Percentiles rank a stretch among this genome's conserved stretches.
Evolutionary conservation across 2,329 filamentous ascomycete genomes (phyloP).

Genomic region (Colletotrichum neosansevieriae): DNA sequence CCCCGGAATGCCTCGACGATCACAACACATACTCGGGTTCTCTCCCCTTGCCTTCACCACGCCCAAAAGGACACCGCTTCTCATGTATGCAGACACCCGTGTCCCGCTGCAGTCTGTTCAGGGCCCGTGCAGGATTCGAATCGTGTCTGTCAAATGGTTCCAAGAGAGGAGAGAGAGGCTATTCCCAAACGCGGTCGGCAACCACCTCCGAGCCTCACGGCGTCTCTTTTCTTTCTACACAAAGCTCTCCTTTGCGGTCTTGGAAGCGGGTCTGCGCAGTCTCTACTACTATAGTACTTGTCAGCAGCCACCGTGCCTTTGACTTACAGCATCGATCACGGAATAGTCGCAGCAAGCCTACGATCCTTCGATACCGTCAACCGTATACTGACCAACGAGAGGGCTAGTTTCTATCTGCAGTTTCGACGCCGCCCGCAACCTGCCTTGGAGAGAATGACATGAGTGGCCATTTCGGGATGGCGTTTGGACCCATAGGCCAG

Average conservation of each 20-base stretch:
- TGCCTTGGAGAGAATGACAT: background rate
- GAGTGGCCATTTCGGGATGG: background rate
- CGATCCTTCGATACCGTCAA: constrained; percentile 6
- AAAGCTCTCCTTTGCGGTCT: background rate
- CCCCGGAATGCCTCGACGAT: background rate
- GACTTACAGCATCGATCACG: constrained; percentile 18
- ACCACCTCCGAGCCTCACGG: background rate
- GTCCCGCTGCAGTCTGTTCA: background rate
- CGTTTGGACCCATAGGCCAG: background rate
- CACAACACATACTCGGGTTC: background rate
- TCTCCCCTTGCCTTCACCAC: background rate
- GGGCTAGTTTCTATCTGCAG: background rate
- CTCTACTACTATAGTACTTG: background rate
- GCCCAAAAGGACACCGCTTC: constrained; percentile 12
- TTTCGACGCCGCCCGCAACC: background rate
- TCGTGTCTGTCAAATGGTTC: too few relatives aligned
- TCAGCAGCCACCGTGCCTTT: constrained; percentile 19
- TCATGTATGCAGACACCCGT: background rate
- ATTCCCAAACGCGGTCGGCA: too few relatives aligned
- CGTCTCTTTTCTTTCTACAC: background rate
- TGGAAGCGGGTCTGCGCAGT: background rate
- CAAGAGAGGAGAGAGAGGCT: too few relatives aligned
- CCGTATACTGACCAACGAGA: constrained; percentile 33
- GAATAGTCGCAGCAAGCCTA: background rate
- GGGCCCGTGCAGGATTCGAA: too few relatives aligned